Percentiles rank a stretch among this genome's conserved stretches.
Conservation (phyloP, 73 alveolate species). For the Uronychia setigera region DNA sequence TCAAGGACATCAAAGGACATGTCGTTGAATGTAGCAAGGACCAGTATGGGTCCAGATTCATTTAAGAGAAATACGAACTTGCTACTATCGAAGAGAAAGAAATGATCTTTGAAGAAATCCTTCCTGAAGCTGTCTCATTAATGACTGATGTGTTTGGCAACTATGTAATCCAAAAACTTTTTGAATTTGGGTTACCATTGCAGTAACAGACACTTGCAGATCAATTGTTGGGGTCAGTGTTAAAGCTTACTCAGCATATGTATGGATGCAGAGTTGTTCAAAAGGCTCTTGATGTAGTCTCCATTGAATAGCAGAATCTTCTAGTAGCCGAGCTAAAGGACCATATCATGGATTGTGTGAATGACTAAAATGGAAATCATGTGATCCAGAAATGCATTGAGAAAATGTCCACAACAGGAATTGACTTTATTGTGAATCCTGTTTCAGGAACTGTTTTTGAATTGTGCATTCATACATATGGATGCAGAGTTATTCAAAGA, state of each 20-base stretch:
- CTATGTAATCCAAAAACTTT: conserved; percentile 91
- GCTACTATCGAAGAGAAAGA: conserved; percentile 88
- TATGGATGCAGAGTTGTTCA: conserved; percentile 95
- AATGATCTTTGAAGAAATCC: conserved; percentile 80
- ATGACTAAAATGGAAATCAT: conserved; percentile 97
- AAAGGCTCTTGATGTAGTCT: conserved; percentile 76
- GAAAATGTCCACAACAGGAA: conserved; percentile 63
- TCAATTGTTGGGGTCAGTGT: conserved; percentile 76
- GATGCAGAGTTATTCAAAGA: conserved; percentile 95
- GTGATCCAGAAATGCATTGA: conserved; percentile 95
- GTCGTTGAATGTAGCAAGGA: conserved; percentile 78
- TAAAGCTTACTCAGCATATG: conserved; percentile 83
- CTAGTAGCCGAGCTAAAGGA: conserved; percentile 78
- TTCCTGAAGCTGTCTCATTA: conserved; percentile 67
- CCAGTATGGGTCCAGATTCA: conserved; percentile 83
- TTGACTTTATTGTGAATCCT: conserved; percentile 79
- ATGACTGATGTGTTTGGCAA: conserved; percentile 95
- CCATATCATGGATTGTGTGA: conserved; percentile 74
- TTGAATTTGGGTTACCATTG: conserved; percentile 75
- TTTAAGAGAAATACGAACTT: conserved; percentile 88
- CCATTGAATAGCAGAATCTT: conserved; percentile 47
- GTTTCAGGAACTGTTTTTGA: conserved; percentile 66
- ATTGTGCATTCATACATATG: conserved; percentile 84
- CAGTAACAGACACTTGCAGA: conserved; percentile 74
- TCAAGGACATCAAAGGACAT: conserved; percentile 70